phyloP scores from a whole-genome alignment of 495 filamentous ascomycete species.

The Penicillium simplicissimum region DNA sequence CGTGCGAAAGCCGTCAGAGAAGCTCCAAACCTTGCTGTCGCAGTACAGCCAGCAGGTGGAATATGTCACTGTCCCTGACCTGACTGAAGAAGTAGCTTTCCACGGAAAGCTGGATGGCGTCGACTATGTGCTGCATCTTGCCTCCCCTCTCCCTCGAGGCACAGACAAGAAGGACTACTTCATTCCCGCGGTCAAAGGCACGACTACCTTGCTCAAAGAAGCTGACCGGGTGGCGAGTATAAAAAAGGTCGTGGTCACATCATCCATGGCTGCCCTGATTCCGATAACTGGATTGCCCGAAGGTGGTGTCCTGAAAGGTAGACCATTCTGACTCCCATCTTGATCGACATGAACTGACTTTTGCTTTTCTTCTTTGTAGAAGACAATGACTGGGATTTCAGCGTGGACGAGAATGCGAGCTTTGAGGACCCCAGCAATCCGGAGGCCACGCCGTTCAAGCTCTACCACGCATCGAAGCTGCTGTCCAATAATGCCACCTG shows the following conservation, averaged over 20 bases:
- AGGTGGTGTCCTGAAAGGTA: slow-evolving; percentile 32
- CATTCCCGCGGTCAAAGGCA: slow-evolving; percentile 35
- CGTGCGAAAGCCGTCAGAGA: slow-evolving; percentile 31
- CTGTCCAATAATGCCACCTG: slow-evolving; percentile 32
- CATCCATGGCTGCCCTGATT: slow-evolving; percentile 33
- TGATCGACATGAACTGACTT: background rate
- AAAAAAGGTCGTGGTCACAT: slow-evolving; percentile 41
- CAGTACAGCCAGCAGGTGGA: slow-evolving; percentile 24
- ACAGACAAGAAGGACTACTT: slow-evolving; percentile 32
- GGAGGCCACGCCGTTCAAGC: slow-evolving; percentile 15
- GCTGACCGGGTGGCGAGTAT: slow-evolving; percentile 31
- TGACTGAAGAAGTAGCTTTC: slow-evolving; percentile 33
- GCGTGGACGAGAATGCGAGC: slow-evolving; percentile 24
- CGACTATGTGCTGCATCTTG: slow-evolving; percentile 43
- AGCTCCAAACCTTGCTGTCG: slow-evolving; percentile 23
- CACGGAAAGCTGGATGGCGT: slow-evolving; percentile 31
- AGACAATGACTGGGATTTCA: slow-evolving; percentile 34
- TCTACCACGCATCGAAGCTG: slow-evolving; percentile 36
- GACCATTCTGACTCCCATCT: background rate
- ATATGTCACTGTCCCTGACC: slow-evolving; percentile 34
- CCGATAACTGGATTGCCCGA: slow-evolving; percentile 28
- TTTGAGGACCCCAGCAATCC: slow-evolving; percentile 20
- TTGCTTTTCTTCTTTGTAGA: slow-evolving; percentile 13
- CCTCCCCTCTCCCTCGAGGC: slow-evolving; percentile 37
- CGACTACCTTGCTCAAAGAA: slow-evolving; percentile 31